Evolutionary conservation across 805 yeast genomes (phyloP).

Genomic region (Cyberlindnera galapagoensis): DNA sequence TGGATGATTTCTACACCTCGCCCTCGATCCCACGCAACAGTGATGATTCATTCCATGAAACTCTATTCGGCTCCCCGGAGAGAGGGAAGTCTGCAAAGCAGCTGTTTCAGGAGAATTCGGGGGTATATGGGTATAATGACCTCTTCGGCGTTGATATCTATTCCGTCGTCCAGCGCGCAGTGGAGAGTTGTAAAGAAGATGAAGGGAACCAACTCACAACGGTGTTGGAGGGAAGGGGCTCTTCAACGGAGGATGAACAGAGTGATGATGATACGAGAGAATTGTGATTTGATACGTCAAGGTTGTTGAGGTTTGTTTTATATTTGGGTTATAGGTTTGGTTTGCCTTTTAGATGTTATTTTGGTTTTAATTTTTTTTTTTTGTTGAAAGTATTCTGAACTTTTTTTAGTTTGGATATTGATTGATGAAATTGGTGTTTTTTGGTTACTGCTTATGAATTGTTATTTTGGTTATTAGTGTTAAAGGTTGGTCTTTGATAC

Average conservation of each 20-base stretch:
- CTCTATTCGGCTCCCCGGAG: slow-evolving; percentile 32
- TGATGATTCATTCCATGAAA: slow-evolving; percentile 24
- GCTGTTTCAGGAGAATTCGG: slow-evolving; percentile 12
- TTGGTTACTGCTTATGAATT: too few relatives aligned
- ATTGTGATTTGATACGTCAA: not conserved
- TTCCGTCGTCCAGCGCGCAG: slow-evolving; percentile 41
- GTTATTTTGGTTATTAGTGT: too few relatives aligned
- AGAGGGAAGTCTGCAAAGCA: slow-evolving; percentile 7
- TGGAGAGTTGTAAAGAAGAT: slow-evolving; percentile 20
- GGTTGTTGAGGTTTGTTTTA: too few relatives aligned
- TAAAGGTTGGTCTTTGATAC: too few relatives aligned
- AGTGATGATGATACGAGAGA: slow-evolving; percentile 3
- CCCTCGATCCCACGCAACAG: slow-evolving; percentile 29
- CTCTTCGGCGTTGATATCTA: slow-evolving; percentile 54
- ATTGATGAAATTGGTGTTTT: too few relatives aligned
- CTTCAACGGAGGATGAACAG: slow-evolving; percentile 12
- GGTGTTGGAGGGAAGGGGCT: slow-evolving; percentile 4
- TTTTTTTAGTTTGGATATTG: too few relatives aligned
- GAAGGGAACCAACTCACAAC: slow-evolving; percentile 1
- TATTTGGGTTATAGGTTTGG: not conserved
- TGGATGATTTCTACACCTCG: slow-evolving; percentile 62
- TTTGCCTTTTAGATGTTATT: too few relatives aligned
- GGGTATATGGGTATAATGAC: slow-evolving; percentile 26
- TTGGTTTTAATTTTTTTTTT: too few relatives aligned
- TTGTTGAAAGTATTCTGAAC: too few relatives aligned